A percentile compares a stretch with the other conserved stretches of the same genome.
Evolutionary conservation across 768 basidiomycete species (phyloP).

Genomic region (Basidioascus undulatus): DNA sequence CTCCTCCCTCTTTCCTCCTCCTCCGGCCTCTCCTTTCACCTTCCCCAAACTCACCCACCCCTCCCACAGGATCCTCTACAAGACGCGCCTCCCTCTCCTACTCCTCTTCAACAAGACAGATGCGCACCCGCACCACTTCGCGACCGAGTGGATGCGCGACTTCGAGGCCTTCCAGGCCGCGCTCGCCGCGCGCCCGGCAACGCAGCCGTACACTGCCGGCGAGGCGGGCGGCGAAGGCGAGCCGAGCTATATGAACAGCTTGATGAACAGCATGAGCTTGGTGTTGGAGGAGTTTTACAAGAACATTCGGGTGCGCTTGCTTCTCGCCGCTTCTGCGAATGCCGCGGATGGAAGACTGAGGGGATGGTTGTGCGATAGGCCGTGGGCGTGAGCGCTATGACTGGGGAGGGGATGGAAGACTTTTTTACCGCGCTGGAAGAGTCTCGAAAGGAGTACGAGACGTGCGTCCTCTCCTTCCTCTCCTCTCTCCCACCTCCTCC

Average conservation of each 20-base stretch:
- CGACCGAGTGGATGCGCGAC: slow-evolving; percentile 93
- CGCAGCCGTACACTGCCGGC: background rate
- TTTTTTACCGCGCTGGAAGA: slow-evolving; percentile 82
- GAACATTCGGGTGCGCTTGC: slow-evolving; percentile 47
- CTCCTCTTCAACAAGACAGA: slow-evolving; percentile 98
- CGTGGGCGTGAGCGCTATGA: slow-evolving; percentile 86
- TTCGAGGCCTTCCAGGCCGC: slow-evolving; percentile 88
- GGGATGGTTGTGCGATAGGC: slow-evolving; percentile 26
- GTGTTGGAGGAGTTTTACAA: slow-evolving; percentile 97
- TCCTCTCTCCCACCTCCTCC: too few relatives aligned
- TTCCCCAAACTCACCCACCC: background rate
- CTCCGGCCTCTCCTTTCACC: background rate
- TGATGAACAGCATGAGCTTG: slow-evolving; percentile 98
- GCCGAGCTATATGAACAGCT: slow-evolving; percentile 88
- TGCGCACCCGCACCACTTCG: slow-evolving; percentile 68
- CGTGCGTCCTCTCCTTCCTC: slow-evolving; percentile 24
- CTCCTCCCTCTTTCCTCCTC: background rate
- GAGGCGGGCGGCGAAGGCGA: slow-evolving; percentile 30
- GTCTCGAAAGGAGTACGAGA: slow-evolving; percentile 67
- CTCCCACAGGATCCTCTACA: slow-evolving; percentile 61
- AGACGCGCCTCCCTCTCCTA: slow-evolving; percentile 89
- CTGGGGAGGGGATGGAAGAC: slow-evolving; percentile 75
- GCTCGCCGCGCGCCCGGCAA: slow-evolving; percentile 41
- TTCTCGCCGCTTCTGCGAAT: background rate
- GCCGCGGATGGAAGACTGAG: background rate